These are phyloP conservation scores for Physcomitrellopsis africana DNA, from an alignment of 225 moss, liverwort and hornwort genomes.

Conservation along the genomic window DNA sequence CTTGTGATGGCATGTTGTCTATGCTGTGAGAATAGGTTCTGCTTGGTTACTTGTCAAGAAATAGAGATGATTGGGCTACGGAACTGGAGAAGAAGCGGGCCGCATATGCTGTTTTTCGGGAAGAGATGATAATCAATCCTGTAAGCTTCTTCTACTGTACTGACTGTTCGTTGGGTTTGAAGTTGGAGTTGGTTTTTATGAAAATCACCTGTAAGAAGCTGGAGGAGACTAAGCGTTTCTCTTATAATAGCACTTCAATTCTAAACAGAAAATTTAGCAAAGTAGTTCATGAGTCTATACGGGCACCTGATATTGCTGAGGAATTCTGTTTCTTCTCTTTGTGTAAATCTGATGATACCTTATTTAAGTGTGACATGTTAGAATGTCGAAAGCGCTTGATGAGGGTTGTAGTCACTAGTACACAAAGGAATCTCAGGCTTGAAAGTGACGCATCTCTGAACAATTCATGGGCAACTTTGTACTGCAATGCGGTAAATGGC, in stretches of 20 bases:
- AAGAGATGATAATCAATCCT: conserved; percentile 94
- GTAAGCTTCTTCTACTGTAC: conserved; percentile 48
- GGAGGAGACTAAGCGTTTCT: conserved; percentile 7
- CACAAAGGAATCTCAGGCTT: not conserved
- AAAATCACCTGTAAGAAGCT: conserved; percentile 8
- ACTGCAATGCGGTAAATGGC: not conserved
- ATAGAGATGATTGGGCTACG: conserved; percentile 85
- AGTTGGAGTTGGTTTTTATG: conserved; percentile 6
- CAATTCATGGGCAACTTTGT: not conserved
- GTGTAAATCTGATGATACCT: not conserved
- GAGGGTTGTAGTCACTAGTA: not conserved
- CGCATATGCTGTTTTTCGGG: conserved; percentile 79
- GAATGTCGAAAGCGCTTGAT: not conserved
- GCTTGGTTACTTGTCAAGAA: conserved; percentile 87
- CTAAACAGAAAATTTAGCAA: not conserved
- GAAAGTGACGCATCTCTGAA: not conserved
- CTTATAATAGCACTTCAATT: not conserved
- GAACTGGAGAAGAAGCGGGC: conserved; percentile 86
- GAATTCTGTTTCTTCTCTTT: not conserved
- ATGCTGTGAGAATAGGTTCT: conserved; percentile 61
- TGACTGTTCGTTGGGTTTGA: conserved; percentile 9
- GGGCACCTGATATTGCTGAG: not conserved
- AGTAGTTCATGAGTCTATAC: not conserved
- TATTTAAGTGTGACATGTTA: not conserved
- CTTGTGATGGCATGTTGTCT: conserved; percentile 18